Evolutionary conservation across 495 filamentous ascomycete species (phyloP).

Genomic region (Xylaria acuta): DNA sequence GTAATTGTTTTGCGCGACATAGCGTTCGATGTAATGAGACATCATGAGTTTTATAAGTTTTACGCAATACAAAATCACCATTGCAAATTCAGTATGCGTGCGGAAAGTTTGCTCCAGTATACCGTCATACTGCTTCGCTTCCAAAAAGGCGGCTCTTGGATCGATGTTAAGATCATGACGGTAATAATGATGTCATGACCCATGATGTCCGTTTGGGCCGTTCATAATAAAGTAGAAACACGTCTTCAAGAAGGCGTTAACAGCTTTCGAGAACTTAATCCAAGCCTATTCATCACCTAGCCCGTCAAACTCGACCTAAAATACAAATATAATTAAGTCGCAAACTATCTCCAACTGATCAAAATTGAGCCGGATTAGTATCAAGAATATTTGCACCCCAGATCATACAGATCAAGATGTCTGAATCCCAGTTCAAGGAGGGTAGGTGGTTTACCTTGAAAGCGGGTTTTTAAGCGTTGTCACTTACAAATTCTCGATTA

Average conservation of each 20-base stretch:
- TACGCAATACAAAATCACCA: not conserved
- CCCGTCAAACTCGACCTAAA: not conserved
- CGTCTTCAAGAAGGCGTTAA: not conserved
- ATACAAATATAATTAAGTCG: not conserved
- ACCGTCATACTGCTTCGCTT: slow-evolving; percentile 5
- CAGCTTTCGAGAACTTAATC: not conserved
- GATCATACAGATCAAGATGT: slow-evolving; percentile 34
- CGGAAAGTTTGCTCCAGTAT: slow-evolving; percentile 23
- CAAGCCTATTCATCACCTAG: not conserved
- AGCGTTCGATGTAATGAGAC: not conserved
- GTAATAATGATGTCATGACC: slow-evolving; percentile 26
- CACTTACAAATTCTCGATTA: slow-evolving; percentile 4
- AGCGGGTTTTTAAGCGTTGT: not conserved
- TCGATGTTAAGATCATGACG: slow-evolving; percentile 20
- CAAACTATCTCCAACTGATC: not conserved
- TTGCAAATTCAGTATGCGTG: not conserved
- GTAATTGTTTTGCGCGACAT: not conserved
- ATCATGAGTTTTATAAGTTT: not conserved
- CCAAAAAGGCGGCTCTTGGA: slow-evolving; percentile 7
- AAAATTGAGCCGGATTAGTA: not conserved
- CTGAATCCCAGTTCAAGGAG: slow-evolving; percentile 59
- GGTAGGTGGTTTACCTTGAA: slow-evolving; percentile 43
- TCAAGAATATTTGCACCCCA: not conserved
- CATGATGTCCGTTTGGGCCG: not conserved
- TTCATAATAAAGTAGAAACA: not conserved